Evolutionary conservation across 306 rosid species (phyloP), one percentile per base, ranked within the genome.

Genomic region (Malus sylvestris): DNA sequence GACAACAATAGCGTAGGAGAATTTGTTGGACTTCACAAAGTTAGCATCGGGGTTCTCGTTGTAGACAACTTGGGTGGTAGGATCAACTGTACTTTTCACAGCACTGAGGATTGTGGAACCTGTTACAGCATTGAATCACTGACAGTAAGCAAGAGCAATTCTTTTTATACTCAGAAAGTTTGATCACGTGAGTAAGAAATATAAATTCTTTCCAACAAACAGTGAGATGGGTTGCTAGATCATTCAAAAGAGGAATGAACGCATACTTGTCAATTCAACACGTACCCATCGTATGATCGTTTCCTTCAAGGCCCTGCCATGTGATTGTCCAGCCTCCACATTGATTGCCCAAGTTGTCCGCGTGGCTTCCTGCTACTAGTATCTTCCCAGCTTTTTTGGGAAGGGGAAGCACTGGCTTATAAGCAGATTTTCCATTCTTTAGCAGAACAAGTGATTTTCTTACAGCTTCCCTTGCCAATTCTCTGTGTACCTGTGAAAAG

Each of bases 251-350:
- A 64, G 25, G 32, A 29, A 66, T 4, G 63, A 23, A 22, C 14
- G 57, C 19, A 10, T 6, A 63, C 51, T 64, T 68, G 51, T 49
- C 46, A 4, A 40, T 18, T n/a, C 23, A 23, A 19, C 70, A 67
- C 91, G 68, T 87, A 92, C 98, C 98, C 2, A 27, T 29, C 42
- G 97, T 92, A 64, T 85, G 89, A 71, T 90, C 82, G 59, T 89
- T 92, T 80, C 92, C 97, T 49, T n/a, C 57, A 25, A 83, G 89
- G 11, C 99, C 99, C 81, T 92, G 97, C 99, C 99, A 95, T 25
- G 91, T 79, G 73, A 92, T 84, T n/a, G 99, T 92, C 97, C 99
- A 95, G 70, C 99, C 99, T 78, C 97, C 99, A 64, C 99, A 95
- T 80, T 95, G 99, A 75, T 84, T 62, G 73, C 97, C 99, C 77